Conservation (phyloP, 805 yeast genomes). For the Myxozyma mucilagina region DNA sequence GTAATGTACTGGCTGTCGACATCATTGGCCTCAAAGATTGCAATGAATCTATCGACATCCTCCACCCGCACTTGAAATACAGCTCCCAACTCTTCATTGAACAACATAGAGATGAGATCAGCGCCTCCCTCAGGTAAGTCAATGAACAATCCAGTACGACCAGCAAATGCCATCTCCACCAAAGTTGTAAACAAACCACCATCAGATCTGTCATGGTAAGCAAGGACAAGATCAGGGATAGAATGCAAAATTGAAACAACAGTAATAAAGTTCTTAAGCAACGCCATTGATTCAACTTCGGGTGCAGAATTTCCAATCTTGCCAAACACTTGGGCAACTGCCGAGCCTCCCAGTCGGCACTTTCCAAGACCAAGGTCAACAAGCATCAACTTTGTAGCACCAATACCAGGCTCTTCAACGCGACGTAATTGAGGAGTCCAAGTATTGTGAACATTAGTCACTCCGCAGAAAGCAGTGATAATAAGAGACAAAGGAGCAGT, state of each 20-base stretch:
- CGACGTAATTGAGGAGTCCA: constrained; percentile 84
- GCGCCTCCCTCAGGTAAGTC: constrained; percentile 40
- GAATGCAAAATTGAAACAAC: constrained; percentile 73
- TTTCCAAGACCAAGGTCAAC: constrained; percentile 71
- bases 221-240: constrained; percentile 59
- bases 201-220: constrained; percentile 95
- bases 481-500: constrained; percentile 92
- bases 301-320: constrained; percentile 84
- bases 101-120: constrained; percentile 58
- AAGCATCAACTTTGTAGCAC: constrained; percentile 56
- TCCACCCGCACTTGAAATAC: constrained; percentile 78
- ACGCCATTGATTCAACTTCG: constrained; percentile 66
- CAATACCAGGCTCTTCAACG: constrained; percentile 50
- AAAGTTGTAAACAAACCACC: constrained; percentile 90
- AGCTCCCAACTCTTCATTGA: constrained; percentile 94
- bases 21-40: constrained; percentile 58
- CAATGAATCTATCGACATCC: constrained; percentile 56
- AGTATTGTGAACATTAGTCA: constrained; percentile 76
- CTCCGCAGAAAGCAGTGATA: constrained; percentile 90
- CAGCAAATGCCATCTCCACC: constrained; percentile 96
- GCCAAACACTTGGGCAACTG: constrained; percentile 88
- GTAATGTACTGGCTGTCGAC: constrained; percentile 56
- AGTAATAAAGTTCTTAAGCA: constrained; percentile 68
- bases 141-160: constrained; percentile 78
- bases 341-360: constrained; percentile 83